Percentiles rank a stretch among this genome's conserved stretches.
These are phyloP conservation scores for Rhododendron henanense DNA, from an alignment of 148 eudicot genomes.

Conservation along the genomic window DNA sequence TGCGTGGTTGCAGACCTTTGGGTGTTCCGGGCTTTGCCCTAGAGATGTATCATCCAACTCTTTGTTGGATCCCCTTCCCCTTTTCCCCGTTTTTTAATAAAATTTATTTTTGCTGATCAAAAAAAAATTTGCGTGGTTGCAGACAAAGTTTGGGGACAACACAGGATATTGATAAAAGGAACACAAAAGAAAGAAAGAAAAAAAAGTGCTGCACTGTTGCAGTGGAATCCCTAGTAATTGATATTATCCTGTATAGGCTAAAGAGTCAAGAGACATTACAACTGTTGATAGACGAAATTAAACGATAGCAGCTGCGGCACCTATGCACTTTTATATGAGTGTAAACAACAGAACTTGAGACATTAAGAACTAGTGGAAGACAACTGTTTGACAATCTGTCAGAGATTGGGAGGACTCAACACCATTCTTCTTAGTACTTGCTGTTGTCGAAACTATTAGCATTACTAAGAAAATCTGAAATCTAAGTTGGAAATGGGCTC, in stretches of 20 bases:
- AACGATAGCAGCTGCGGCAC: not conserved
- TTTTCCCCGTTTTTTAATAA: no score
- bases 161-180: not conserved
- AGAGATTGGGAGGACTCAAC: not conserved
- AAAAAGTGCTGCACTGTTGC: not conserved
- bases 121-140: not conserved
- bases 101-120: no score
- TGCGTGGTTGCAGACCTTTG: not conserved
- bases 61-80: no score
- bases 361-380: not conserved
- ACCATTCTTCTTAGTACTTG: not conserved
- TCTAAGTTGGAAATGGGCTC: not conserved
- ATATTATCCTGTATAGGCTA: not conserved
- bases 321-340: not conserved
- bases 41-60: no score
- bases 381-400: not conserved
- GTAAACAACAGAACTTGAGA: not conserved
- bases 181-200: not conserved
- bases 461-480: not conserved
- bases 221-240: not conserved
- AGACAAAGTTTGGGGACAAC: not conserved
- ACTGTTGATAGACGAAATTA: not conserved
- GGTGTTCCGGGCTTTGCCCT: no score
- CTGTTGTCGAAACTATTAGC: not conserved
- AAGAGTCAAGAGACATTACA: not conserved